Percentiles rank a stretch among this genome's conserved stretches.
Evolutionary conservation across 2,329 filamentous ascomycete genomes (phyloP).

Genomic region (Fonsecaea multimorphosa): DNA sequence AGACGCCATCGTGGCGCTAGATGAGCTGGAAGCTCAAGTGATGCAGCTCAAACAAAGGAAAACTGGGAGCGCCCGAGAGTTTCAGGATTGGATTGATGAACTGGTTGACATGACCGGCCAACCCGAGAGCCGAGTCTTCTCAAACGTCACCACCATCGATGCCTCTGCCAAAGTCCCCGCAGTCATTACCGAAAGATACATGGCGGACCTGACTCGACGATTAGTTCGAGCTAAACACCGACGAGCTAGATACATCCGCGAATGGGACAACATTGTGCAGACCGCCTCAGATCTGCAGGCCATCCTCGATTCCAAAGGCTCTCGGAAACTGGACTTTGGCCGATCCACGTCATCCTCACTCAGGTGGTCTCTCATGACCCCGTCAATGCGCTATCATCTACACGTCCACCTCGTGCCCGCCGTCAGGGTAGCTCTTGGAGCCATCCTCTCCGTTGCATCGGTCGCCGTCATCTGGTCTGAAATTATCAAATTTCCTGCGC

Average conservation of each 20-base stretch:
- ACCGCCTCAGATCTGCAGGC: slow-evolving; percentile 77
- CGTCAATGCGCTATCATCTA: slow-evolving; percentile 79
- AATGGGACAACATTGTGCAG: slow-evolving; percentile 81
- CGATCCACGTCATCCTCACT: slow-evolving; percentile 61
- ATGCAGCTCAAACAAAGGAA: slow-evolving; percentile 80
- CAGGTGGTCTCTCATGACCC: slow-evolving; percentile 70
- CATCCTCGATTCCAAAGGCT: slow-evolving; percentile 81
- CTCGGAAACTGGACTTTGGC: slow-evolving; percentile 79
- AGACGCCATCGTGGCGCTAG: slow-evolving; percentile 78
- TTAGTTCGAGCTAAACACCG: slow-evolving; percentile 82
- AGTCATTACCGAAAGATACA: slow-evolving; percentile 89
- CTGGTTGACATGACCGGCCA: slow-evolving; percentile 77
- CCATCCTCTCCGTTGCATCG: slow-evolving; percentile 74
- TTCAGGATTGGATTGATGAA: slow-evolving; percentile 96
- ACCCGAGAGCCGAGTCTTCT: slow-evolving; percentile 62
- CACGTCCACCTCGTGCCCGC: slow-evolving; percentile 76
- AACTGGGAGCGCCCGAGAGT: slow-evolving; percentile 74
- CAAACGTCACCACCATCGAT: slow-evolving; percentile 47
- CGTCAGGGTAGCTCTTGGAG: slow-evolving; percentile 68
- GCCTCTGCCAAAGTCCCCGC: slow-evolving; percentile 66
- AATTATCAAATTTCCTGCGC: slow-evolving; percentile 80
- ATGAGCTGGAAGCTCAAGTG: slow-evolving; percentile 82
- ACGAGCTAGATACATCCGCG: slow-evolving; percentile 78
- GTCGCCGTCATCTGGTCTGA: slow-evolving; percentile 91
- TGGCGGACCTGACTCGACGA: slow-evolving; percentile 85